Evolutionary conservation across 2,329 filamentous ascomycete genomes (phyloP), one percentile per base, ranked within the genome.

Genomic region (Penicillium decumbens): DNA sequence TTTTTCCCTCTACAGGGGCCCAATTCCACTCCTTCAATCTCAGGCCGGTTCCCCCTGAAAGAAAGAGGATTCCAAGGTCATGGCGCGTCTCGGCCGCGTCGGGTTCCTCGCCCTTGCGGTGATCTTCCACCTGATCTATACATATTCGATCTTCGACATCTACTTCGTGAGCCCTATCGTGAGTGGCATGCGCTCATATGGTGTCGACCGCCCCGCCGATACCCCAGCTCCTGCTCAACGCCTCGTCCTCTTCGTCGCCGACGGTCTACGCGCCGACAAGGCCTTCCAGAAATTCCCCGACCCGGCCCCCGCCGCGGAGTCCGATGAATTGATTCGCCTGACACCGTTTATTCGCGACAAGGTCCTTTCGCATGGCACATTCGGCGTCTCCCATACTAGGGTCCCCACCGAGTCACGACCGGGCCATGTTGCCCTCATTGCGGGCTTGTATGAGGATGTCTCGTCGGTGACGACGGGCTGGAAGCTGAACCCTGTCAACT

Each of bases 141-240:
- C 95, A 49, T 88, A 86, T 67, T 95, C 90, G 52, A 97, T 97
- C 65, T 98, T 98, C 74, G 91, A 96, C 71, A 93, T 97, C 57
- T 97, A 98, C 74, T 98, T 98, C 67, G 90, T 96, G 66, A 96
- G 90, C 68, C 93, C 93, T 20, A 93, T 98, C 61, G 93, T 97
- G 47, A 88, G 86, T 75, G 93, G 93, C 66, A 98, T 98, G 93
- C 83, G 81, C 64, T 80, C 90, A 52, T 91, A 89, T 71, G 74
- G 77, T 40, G 77, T 95, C 32, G 81, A 90, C 51, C 78, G 84
- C 47, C 74, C 80, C 33, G 60, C 72, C 37, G 72, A 74, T 44
- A 70, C 71, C 43, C 83, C 85, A 69, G 81, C 91, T 20, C 93
- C 93, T 1, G 92, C 95, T 4, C 89, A 93, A 70, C 83, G 93